Percentiles rank a stretch among this genome's conserved stretches.
Evolutionary conservation across 805 yeast species (phyloP).

Genomic region (Saturnispora zaruensis): DNA sequence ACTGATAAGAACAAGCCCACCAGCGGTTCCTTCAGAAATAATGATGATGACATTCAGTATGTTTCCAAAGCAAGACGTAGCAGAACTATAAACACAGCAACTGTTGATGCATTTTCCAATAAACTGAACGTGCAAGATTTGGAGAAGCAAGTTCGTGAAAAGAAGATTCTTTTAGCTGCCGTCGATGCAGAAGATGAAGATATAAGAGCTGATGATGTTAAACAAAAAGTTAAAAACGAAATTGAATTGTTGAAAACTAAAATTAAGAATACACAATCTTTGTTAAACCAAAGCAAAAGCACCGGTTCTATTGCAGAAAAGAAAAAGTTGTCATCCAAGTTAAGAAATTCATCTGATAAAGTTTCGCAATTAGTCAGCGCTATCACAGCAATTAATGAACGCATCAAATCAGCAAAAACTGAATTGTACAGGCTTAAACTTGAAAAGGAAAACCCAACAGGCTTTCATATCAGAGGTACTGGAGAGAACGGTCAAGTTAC

Average conservation of each 20-base stretch:
- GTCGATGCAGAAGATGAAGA: conserved; percentile 60
- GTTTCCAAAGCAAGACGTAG: conserved; percentile 46
- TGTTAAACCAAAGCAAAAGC: conserved; percentile 23
- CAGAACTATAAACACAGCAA: conserved; percentile 19
- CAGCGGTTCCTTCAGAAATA: conserved; percentile 60
- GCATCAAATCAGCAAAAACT: conserved; percentile 58
- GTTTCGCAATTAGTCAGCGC: conserved; percentile 64
- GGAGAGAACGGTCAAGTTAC: conserved; percentile 86
- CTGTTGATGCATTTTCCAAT: conserved; percentile 15
- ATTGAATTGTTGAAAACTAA: conserved; percentile 58
- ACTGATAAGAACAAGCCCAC: background rate
- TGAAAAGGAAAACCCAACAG: conserved; percentile 57
- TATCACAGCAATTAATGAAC: conserved; percentile 56
- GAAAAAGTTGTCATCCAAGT: conserved; percentile 44
- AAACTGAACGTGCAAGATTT: conserved; percentile 44
- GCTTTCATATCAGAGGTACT: conserved; percentile 61
- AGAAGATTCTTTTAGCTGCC: conserved; percentile 61
- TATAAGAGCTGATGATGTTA: conserved; percentile 20
- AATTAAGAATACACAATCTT: conserved; percentile 41
- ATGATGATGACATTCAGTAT: conserved; percentile 62
- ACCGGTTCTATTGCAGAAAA: conserved; percentile 37
- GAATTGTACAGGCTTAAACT: conserved; percentile 51
- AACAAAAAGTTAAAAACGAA: conserved; percentile 38
- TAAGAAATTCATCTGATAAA: conserved; percentile 56
- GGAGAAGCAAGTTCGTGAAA: conserved; percentile 60